Evolutionary conservation across 179 eudicot genomes (phyloP), one percentile per base, ranked within the genome.

Genomic region (Camellia oleifera): DNA sequence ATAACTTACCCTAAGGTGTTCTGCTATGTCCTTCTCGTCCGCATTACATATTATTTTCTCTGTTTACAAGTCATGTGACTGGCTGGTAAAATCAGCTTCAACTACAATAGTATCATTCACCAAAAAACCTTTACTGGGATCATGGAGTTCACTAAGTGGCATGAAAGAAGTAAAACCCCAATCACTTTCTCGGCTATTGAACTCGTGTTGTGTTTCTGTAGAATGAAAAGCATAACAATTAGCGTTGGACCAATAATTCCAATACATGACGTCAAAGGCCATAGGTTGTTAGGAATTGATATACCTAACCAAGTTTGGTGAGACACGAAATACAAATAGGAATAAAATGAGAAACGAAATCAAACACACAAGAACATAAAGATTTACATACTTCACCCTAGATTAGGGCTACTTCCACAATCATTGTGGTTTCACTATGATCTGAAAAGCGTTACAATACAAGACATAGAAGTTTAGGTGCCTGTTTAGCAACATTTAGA

Each of bases 111-210:
- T 87, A 81, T 94, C 98, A 85, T 94, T 88, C 60, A 86, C 84
- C 79, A 94, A 83, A 85, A 80, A 94, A 15, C 98, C 97, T 82
- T 89, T 88, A 70, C 75, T 74, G 15, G 91, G 95, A 73, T 94
- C 98, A 84, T 92, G 90, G n/a, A 94, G 83, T 42, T 94, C 98
- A 69, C 94, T 80, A 42, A 94, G 88, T 64, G 97, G 89, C 97
- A 94, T 94, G 85, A 94, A 94, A 9, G 95, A 88, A 67, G 98
- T 93, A 86, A 94, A 94, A 72, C 98, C 98, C 97, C 98, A 94
- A 79, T 94, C 98, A 76, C 92, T 94, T 80, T 94, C 98, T 73
- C 93, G 78, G 26, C 89, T 87, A 81, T 89, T 89, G 81, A 94
- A 94, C 79, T 94, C 94, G 79, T 94, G 98, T 20, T 93, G 97